These are phyloP conservation scores for Alternaria postmessia DNA, from an alignment of 2,329 filamentous ascomycete genomes.

Conservation along the genomic window DNA sequence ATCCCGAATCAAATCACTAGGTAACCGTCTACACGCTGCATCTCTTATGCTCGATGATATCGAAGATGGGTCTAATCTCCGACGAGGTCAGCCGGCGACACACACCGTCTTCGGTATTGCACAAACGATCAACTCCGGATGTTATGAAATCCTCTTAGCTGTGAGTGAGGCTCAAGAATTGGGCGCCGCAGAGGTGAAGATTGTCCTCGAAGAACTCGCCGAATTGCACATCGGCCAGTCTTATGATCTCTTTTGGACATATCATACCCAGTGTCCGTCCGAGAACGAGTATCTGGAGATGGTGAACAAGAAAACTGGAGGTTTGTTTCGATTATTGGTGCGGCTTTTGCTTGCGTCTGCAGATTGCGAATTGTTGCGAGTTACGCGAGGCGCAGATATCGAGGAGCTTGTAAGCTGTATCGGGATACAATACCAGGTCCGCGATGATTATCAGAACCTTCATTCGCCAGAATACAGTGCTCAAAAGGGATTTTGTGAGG, in stretches of 20 bases:
- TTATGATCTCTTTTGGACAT: too few species aligned
- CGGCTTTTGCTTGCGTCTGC: not conserved
- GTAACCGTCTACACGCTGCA: not conserved
- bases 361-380: too few species aligned
- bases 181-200: too few species aligned
- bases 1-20: not conserved
- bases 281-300: too few species aligned
- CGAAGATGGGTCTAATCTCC: not conserved
- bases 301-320: too few species aligned
- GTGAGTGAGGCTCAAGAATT: not conserved
- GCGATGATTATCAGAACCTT: slow-evolving; percentile 90
- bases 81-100: not conserved
- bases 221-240: too few species aligned
- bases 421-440: slow-evolving; percentile 71
- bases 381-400: not conserved
- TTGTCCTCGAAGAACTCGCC: too few species aligned
- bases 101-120: not conserved
- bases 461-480: slow-evolving; percentile 66
- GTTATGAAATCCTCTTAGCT: not conserved
- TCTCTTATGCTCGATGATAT: not conserved
- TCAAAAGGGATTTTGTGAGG: slow-evolving; percentile 91
- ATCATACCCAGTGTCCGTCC: too few species aligned
- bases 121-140: not conserved
- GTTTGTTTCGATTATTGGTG: too few species aligned
- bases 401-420: not conserved